Evolutionary conservation across 306 rosid genomes (phyloP), one percentile per base, ranked within the genome.

Genomic region (Cajanus cajan): DNA sequence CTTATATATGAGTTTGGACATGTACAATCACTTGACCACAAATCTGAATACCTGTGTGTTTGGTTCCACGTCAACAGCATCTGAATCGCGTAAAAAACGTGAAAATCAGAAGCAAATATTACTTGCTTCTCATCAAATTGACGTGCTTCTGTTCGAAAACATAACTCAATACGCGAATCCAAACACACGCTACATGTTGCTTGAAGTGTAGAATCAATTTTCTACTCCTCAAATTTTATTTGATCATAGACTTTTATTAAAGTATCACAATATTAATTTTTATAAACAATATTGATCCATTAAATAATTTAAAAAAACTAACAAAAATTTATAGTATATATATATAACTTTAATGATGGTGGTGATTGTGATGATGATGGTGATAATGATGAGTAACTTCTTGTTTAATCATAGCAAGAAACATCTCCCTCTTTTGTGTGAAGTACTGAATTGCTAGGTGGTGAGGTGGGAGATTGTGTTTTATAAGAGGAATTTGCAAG

Each of bases 351-450:
- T 71, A 78, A 16, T 69, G 76, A 19, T 51, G 11, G 1, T 50
- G 76, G 10, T 41, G 75, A n/a, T 68, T 33, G 9, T n/a, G 41
- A 48, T 10, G 2, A 28, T 21, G n/a, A 6, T 50, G 76, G 10
- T 41, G 75, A n/a, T 68, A 33, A 15, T n/a, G 41, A 48, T 10
- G 2, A 28, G 3, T 3, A 28, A 28, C 31, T 28, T 28, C 44
- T 44, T 70, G 65, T 15, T 22, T 7, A 47, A 39, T 13, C 73
- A 80, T 80, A 24, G 58, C 24, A 62, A 80, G 78, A 62, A 50
- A 71, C 78, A 71, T 55, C 57, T 80, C 24, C 36, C 83, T 80
- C 73, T 55, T 80, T 22, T 63, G 37, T 43, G 4, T 80, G 11
- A 71, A 79, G 65, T 79, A 79, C 41, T 71, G 67, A 37, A 80